Conservation (phyloP, 768 basidiomycete genomes). For the Pholiota molesta region DNA sequence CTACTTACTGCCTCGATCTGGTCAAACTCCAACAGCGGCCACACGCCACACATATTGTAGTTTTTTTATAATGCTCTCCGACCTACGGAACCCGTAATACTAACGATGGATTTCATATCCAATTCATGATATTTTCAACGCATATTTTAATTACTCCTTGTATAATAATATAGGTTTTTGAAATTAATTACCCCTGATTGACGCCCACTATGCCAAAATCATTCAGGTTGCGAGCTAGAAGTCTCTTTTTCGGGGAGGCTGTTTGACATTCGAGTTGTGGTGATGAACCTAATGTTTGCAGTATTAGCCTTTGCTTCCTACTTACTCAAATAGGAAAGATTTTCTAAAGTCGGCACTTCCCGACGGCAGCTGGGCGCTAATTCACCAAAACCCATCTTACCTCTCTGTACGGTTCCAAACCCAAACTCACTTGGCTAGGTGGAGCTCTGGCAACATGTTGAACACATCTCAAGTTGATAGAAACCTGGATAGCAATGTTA, state of each 20-base stretch:
- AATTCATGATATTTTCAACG: neutral
- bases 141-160: neutral
- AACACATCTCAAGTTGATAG: neutral
- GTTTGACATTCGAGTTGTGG: no score
- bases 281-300: no score
- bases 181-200: no score
- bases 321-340: neutral
- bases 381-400: neutral
- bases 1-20: neutral
- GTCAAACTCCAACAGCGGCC: slow-evolving; percentile 2
- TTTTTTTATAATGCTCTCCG: neutral
- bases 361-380: neutral
- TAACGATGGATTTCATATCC: slow-evolving; percentile 5
- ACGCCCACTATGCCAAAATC: no score
- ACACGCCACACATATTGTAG: neutral
- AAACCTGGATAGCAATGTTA: neutral
- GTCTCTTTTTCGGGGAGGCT: no score
- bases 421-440: neutral
- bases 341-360: neutral
- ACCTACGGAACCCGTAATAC: neutral
- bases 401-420: no score
- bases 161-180: neutral
- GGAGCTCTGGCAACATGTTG: neutral
- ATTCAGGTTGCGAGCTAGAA: no score
- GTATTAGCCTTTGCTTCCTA: neutral